A percentile compares a stretch with the other conserved stretches of the same genome.
Evolutionary conservation across 2,329 filamentous ascomycete species (phyloP).

Genomic region (Ophiostoma pallidulum): DNA sequence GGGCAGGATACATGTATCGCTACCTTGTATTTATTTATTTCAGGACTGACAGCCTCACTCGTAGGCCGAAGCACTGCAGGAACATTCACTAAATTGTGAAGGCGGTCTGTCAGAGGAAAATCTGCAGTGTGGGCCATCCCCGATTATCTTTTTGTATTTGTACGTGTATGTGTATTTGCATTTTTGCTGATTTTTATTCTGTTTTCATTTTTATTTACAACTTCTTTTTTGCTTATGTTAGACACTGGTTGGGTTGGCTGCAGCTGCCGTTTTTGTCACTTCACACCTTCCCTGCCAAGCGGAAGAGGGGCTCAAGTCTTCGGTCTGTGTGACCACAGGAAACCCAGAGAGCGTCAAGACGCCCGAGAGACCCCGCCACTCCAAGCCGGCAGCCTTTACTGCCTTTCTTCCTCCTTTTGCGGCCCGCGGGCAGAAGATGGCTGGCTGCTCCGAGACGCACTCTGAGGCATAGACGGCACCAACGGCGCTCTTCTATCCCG

Average conservation of each 20-base stretch:
- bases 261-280: constrained; percentile 7
- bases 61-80: too few species aligned
- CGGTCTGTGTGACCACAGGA: neutral
- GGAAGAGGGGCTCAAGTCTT: constrained; percentile 10
- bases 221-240: neutral
- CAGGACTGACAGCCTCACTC: too few species aligned
- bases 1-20: too few species aligned
- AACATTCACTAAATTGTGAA: too few species aligned
- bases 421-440: neutral
- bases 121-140: too few species aligned
- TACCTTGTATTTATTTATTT: neutral
- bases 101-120: too few species aligned
- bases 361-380: too few species aligned
- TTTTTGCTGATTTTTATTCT: neutral
- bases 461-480: constrained; percentile 2
- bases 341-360: neutral
- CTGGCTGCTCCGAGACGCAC: neutral
- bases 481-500: neutral
- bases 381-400: too few species aligned
- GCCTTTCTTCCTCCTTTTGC: neutral
- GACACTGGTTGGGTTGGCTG: too few species aligned
- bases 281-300: constrained; percentile 9
- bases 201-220: constrained; percentile 1
- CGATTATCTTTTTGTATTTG: too few species aligned
- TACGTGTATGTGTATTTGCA: too few species aligned